A percentile compares a stretch with the other conserved stretches of the same genome.
Conservation (phyloP, 2,329 filamentous ascomycete genomes). For the Gnomoniopsis sp. region DNA sequence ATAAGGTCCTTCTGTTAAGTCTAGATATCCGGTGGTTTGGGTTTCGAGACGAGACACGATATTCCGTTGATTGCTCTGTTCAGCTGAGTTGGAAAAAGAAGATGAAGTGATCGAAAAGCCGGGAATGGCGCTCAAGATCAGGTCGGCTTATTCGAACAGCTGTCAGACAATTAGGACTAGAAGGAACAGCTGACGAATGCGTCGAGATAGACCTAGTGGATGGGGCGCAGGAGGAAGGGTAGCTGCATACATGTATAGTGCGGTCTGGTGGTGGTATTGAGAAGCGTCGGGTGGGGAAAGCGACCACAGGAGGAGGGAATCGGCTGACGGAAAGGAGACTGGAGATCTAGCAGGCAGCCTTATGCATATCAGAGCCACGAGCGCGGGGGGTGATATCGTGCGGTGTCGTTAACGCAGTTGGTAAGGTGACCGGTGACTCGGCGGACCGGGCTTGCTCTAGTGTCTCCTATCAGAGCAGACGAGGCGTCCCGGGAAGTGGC, state of each 20-base stretch:
- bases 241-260: conserved; percentile 6
- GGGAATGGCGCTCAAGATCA: not conserved
- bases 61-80: not conserved
- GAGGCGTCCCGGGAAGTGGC: not conserved
- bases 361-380: conserved; percentile 12
- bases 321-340: not conserved
- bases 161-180: conserved; percentile 6
- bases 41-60: not conserved
- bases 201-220: not conserved
- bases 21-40: not conserved
- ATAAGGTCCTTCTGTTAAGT: not conserved
- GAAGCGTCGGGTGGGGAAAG: not conserved
- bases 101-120: not conserved
- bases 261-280: not conserved
- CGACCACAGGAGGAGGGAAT: not conserved
- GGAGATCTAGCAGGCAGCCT: conserved; percentile 8
- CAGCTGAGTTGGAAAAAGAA: not conserved
- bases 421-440: not conserved
- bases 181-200: not conserved
- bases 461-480: conserved; percentile 1
- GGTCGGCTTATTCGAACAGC: conserved; percentile 2
- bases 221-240: not conserved
- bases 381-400: not conserved
- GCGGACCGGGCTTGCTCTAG: not conserved
- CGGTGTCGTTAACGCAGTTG: not conserved